Percentiles rank a stretch among this genome's conserved stretches.
These are phyloP conservation scores for Eucalyptus grandis DNA, from an alignment of 345 rosid genomes.

Conservation along the genomic window DNA sequence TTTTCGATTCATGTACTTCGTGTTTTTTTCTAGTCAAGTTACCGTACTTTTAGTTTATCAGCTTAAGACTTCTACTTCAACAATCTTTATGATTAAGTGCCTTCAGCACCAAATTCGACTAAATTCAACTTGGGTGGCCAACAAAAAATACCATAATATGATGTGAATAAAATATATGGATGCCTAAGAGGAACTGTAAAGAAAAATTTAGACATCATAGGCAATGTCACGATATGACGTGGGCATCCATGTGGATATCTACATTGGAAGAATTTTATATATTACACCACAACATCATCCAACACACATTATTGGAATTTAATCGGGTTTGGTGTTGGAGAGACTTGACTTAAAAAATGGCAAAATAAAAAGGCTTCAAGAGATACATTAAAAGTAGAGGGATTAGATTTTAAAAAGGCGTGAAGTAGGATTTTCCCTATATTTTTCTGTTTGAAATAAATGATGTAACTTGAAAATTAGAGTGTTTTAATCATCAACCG, in stretches of 20 bases:
- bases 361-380: not conserved
- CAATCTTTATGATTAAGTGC: too few species aligned
- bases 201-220: not conserved
- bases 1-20: not conserved
- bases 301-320: not conserved
- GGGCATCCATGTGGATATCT: not conserved
- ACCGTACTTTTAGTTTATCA: not conserved
- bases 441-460: not conserved
- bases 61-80: not conserved
- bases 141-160: rapidly evolving
- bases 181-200: too few species aligned
- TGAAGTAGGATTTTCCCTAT: not conserved
- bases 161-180: not conserved
- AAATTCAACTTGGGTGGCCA: not conserved
- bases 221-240: too few species aligned
- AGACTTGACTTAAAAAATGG: not conserved
- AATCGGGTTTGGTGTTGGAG: not conserved
- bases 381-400: not conserved
- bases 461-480: not conserved
- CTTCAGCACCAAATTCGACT: not conserved
- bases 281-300: not conserved
- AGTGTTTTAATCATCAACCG: not conserved
- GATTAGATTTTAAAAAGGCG: not conserved
- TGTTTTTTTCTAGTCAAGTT: not conserved
- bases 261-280: not conserved